Evolutionary conservation across 441 rosid species (phyloP), one percentile per base, ranked within the genome.

Genomic region (Gossypium davidsonii): DNA sequence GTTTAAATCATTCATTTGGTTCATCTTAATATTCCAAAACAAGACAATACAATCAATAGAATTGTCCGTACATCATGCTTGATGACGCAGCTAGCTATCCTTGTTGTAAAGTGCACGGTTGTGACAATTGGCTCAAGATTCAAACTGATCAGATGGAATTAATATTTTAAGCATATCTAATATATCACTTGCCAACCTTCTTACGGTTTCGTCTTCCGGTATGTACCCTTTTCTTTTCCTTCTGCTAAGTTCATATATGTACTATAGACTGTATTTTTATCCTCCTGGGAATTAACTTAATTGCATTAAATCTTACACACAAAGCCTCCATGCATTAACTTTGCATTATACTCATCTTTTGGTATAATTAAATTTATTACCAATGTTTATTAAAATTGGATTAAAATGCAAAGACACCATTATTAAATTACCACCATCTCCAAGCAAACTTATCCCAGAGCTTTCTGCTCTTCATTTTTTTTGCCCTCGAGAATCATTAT

Each of bases 91-190:
- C 23, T 21, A 21, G 23, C 18, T 61, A 46, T 66, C 39, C 17
- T 57, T 63, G 66, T 67, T 51, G 51, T 71, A 56, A 74, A 73
- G 77, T 67, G 71, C 73, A 26, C 15, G 21, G 61, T 60, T 44
- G 71, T 70, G 75, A 76, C 66, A 80, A 74, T 67, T 76, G 59
- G 39, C 61, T 74, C 57, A 18, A 56, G 79, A 82, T 80, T 69
- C 59, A 74, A 44, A 74, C 51, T 11, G 51, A 14, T 71, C 78
- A 34, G 58, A 51, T 56, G 57, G 73, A 31, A 70, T 42, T 66
- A 65, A 42, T 73, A 75, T 69, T 58, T 12, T 28, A 74, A 70
- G 78, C 83, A 79, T 82, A 75, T 25, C 18, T 75, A 79, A 75
- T 75, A 72, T 49, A 73, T 74, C 59, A 67, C 74, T 68, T 73